Conservation (phyloP, 1,139 yeast genomes). For the Suhomyces bribrorum region DNA sequence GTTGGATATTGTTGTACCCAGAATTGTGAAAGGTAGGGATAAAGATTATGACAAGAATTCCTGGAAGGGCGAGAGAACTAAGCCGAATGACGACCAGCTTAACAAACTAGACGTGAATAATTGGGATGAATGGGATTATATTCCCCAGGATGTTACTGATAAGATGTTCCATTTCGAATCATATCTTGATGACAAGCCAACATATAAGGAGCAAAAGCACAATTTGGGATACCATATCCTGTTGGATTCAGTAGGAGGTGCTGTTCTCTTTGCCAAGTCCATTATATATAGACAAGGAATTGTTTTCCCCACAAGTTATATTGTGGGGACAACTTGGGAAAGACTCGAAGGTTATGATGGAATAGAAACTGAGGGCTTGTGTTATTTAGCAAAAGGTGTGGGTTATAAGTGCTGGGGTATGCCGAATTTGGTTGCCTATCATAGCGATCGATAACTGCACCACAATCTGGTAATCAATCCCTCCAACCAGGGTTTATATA, state of each 20-base stretch:
- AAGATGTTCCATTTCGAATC: conserved; percentile 35
- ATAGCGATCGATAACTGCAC: conserved; percentile 15
- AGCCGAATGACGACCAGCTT: conserved; percentile 36
- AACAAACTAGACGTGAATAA: conserved; percentile 31
- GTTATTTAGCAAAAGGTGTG: conserved; percentile 45
- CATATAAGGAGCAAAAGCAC: conserved; percentile 15
- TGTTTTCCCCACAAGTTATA: conserved; percentile 46
- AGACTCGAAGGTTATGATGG: conserved; percentile 54
- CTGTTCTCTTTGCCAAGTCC: conserved; percentile 44
- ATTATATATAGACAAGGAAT: conserved; percentile 47
- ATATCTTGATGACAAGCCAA: conserved; percentile 22
- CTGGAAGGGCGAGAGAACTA: conserved; percentile 48
- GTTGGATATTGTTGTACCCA: conserved; percentile 45
- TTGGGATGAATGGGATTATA: conserved; percentile 38
- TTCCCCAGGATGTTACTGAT: conserved; percentile 37
- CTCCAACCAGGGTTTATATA: too few relatives aligned
- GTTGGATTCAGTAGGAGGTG: conserved; percentile 54
- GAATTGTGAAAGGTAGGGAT: conserved; percentile 35
- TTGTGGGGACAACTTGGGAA: conserved; percentile 51
- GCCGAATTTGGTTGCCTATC: conserved; percentile 39
- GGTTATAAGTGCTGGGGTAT: conserved; percentile 49
- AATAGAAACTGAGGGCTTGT: conserved; percentile 53
- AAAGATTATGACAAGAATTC: conserved; percentile 46
- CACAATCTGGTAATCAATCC: too few relatives aligned
- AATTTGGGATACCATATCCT: conserved; percentile 24